A percentile compares a stretch with the other conserved stretches of the same genome.
These are phyloP conservation scores for Pyropia yezoensis DNA, from an alignment of 23 red algal species.

Conservation along the genomic window DNA sequence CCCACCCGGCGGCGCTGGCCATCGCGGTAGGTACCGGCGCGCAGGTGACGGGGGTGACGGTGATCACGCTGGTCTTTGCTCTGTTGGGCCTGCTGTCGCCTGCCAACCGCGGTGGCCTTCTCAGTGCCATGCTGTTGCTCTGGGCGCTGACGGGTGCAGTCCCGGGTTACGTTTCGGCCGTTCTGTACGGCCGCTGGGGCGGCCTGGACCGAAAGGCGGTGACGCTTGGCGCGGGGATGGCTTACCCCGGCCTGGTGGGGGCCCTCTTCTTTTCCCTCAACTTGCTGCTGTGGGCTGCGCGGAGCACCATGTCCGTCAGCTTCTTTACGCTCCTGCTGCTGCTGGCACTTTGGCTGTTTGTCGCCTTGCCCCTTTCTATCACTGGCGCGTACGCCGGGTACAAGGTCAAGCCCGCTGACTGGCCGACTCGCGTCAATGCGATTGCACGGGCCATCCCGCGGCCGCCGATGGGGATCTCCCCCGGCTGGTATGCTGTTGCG, in stretches of 20 bases:
- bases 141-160: constrained; percentile 64
- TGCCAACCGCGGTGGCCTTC: constrained; percentile 88
- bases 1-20: constrained; percentile 40
- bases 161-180: constrained; percentile 77
- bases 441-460: constrained; percentile 87
- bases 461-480: constrained; percentile 54
- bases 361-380: constrained; percentile 80
- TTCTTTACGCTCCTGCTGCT: constrained; percentile 84
- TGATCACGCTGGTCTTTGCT: constrained; percentile 75
- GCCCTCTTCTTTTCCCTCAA: constrained; percentile 85
- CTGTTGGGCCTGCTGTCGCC: constrained; percentile 86
- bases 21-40: constrained; percentile 80
- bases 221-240: constrained; percentile 66
- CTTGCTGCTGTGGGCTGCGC: constrained; percentile 66
- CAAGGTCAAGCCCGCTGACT: constrained; percentile 54
- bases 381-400: constrained; percentile 83
- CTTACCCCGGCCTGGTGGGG: constrained; percentile 80
- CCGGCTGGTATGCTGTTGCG: constrained; percentile 37
- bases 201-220: constrained; percentile 60
- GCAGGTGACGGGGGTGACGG: constrained; percentile 70
- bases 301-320: constrained; percentile 63
- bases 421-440: constrained; percentile 78
- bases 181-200: constrained; percentile 56
- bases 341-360: constrained; percentile 85
- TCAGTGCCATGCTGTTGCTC: constrained; percentile 77